Evolutionary conservation across 192 early-diverging fungal genomes (phyloP).

Genomic region (Helicostylum pulchrum): DNA sequence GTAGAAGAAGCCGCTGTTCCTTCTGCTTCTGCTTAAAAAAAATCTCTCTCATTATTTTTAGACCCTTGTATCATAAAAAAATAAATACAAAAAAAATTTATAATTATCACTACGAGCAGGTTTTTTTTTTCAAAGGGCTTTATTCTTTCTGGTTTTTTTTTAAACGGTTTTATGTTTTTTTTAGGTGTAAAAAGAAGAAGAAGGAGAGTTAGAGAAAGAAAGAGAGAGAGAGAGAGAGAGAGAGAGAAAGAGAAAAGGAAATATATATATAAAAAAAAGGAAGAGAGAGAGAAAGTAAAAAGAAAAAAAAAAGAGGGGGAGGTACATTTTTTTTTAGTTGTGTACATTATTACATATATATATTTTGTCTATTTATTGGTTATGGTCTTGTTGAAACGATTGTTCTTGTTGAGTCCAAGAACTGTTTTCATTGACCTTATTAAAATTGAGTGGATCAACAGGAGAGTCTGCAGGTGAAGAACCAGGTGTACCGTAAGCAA

Average conservation of each 20-base stretch:
- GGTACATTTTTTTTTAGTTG: neutral
- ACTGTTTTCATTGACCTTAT: constrained; percentile 1
- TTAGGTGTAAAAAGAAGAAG: neutral
- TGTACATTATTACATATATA: neutral
- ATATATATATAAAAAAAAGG: neutral
- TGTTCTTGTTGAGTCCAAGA: constrained; percentile 15
- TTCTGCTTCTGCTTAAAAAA: neutral
- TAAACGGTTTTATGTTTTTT: neutral
- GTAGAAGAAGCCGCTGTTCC: constrained; percentile 2
- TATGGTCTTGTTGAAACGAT: constrained; percentile 17
- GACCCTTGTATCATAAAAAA: neutral
- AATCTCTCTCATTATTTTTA: neutral
- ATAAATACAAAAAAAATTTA: neutral
- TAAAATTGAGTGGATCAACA: neutral
- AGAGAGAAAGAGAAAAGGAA: neutral
- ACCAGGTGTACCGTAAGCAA: constrained; percentile 30
- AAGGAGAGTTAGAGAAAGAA: neutral
- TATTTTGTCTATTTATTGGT: neutral
- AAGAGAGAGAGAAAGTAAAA: neutral
- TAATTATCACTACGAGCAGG: neutral
- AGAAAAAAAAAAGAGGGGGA: neutral
- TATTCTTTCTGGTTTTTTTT: neutral
- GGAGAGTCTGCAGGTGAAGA: constrained; percentile 30
- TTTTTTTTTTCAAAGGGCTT: neutral
- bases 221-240: neutral